These are phyloP conservation scores for Geotrichum restrictum DNA, from an alignment of 1,139 yeast genomes.

Conservation along the genomic window DNA sequence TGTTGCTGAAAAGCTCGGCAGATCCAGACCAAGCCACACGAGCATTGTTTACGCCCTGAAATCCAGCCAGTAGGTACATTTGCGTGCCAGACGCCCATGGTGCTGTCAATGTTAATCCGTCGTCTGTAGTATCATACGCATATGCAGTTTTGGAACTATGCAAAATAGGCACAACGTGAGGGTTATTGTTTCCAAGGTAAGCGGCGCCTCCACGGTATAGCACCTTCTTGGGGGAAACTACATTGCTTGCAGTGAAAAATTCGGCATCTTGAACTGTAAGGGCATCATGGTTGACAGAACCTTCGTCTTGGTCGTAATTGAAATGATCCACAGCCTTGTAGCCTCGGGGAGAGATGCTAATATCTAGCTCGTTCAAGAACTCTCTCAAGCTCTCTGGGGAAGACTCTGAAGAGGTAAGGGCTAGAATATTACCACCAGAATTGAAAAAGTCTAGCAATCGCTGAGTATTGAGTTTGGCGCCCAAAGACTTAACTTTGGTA, in stretches of 20 bases:
- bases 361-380: conserved; percentile 75
- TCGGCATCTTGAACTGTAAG: conserved; percentile 19
- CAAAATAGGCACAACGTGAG: conserved; percentile 62
- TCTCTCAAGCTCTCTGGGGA: conserved; percentile 65
- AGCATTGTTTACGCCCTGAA: conserved; percentile 77
- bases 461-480: conserved; percentile 43
- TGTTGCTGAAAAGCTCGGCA: conserved; percentile 47
- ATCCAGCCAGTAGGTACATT: conserved; percentile 70
- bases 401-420: conserved; percentile 55
- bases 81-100: conserved; percentile 83
- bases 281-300: conserved; percentile 24
- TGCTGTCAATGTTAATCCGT: conserved; percentile 39
- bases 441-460: conserved; percentile 53
- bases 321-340: conserved; percentile 68
- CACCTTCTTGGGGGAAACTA: conserved; percentile 26
- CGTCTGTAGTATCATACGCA: conserved; percentile 48
- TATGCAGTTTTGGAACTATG: conserved; percentile 67
- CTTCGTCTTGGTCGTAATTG: conserved; percentile 34
- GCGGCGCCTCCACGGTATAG: conserved; percentile 51
- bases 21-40: conserved; percentile 82
- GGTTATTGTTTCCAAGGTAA: conserved; percentile 55
- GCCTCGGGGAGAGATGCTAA: conserved; percentile 76
- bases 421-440: conserved; percentile 70
- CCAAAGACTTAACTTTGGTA: conserved; percentile 40
- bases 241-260: conserved; percentile 18